Conservation (phyloP, 2,329 filamentous ascomycete genomes). For the Botrytis deweyae region DNA sequence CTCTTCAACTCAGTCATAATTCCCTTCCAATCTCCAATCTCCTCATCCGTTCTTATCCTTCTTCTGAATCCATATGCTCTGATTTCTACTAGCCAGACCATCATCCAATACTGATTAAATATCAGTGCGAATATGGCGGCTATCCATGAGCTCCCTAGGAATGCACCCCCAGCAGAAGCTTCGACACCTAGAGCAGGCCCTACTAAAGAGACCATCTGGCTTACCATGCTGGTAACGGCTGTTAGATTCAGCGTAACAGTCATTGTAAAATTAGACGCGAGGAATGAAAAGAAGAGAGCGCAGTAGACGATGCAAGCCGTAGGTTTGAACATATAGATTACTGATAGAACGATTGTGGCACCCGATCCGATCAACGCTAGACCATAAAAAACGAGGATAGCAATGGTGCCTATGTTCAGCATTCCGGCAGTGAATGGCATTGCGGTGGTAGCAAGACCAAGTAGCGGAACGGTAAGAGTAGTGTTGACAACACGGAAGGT, state of each 20-base stretch:
- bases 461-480: neutral
- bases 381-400: neutral
- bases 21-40: neutral
- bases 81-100: neutral
- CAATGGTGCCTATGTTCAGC: neutral
- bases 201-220: neutral
- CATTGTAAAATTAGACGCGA: slow-evolving; percentile 1
- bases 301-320: slow-evolving; percentile 2
- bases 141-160: neutral
- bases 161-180: neutral
- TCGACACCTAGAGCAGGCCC: neutral
- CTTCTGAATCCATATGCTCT: neutral
- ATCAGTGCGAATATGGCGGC: neutral
- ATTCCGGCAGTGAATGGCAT: neutral
- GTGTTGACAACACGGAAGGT: neutral
- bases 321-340: neutral
- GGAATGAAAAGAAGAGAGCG: slow-evolving; percentile 3
- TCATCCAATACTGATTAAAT: neutral
- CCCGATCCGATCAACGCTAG: neutral
- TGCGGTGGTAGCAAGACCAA: neutral
- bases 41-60: neutral
- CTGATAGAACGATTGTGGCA: neutral
- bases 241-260: slow-evolving; percentile 3
- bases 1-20: neutral
- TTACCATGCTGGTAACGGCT: neutral